phyloP scores from a whole-genome alignment of 176 grass and related monocot genomes.

The Carex scoparia region DNA sequence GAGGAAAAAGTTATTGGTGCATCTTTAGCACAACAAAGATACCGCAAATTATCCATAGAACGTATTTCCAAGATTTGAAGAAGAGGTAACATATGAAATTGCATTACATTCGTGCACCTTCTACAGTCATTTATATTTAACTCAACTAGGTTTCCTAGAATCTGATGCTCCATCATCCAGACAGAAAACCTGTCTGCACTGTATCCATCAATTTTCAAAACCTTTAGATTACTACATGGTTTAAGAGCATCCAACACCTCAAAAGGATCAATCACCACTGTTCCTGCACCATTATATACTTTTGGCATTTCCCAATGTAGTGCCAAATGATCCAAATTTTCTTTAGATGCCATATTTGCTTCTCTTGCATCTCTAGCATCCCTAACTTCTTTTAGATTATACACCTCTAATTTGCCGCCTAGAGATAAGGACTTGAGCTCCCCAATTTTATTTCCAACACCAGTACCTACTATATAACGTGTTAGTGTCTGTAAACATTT shows the following conservation, averaged over 20 bases:
- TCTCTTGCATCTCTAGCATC: constrained; percentile 9
- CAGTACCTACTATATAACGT: not conserved
- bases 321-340: not conserved
- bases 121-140: no score
- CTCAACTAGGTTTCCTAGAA: no score
- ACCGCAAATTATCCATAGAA: not conserved
- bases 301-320: not conserved
- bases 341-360: not conserved
- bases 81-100: no score
- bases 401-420: not conserved
- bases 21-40: not conserved
- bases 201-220: no score
- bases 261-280: no score
- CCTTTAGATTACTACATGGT: no score
- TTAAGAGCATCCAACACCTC: no score
- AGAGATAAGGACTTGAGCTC: constrained; percentile 31
- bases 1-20: not conserved
- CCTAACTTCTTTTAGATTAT: not conserved
- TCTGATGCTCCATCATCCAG: not conserved
- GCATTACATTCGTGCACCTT: no score
- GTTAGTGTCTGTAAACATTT: constrained; percentile 12
- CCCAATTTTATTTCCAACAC: constrained; percentile 7
- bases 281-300: no score
- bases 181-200: no score
- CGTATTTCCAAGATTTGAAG: no score